These are phyloP conservation scores for Globisporangium carolinianum DNA, from an alignment of 352 stramenopile species.

Conservation along the genomic window DNA sequence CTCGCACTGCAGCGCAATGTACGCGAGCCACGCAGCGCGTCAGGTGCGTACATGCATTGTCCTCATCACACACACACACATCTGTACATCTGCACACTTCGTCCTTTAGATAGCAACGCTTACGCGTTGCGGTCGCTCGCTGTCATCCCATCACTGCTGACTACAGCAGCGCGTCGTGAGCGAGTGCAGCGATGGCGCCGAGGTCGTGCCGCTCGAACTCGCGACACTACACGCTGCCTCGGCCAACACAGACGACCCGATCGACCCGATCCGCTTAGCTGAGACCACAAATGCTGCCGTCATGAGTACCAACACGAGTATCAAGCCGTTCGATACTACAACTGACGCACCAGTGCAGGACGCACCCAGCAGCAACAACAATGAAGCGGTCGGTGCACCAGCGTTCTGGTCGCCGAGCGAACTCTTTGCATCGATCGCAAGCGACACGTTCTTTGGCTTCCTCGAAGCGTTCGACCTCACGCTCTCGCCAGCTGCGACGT, in stretches of 20 bases:
- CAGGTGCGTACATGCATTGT: too few species aligned
- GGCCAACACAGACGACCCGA: neutral
- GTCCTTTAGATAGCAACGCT: neutral
- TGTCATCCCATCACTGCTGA: neutral
- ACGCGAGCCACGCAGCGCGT: too few species aligned
- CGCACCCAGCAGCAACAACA: neutral
- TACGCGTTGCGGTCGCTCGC: neutral
- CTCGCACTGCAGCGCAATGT: neutral
- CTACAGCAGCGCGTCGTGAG: constrained; percentile 2
- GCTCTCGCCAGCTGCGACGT: neutral
- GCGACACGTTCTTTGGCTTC: constrained; percentile 16
- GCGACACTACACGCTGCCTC: neutral
- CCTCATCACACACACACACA: too few species aligned
- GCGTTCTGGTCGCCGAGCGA: constrained; percentile 9
- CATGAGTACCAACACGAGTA: neutral
- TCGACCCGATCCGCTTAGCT: neutral
- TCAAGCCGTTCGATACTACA: neutral
- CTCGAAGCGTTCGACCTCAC: constrained; percentile 14
- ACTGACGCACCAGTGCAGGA: too few species aligned
- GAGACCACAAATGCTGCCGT: neutral
- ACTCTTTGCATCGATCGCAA: constrained; percentile 10
- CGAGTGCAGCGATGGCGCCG: constrained; percentile 1
- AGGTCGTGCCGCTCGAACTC: constrained; percentile 6
- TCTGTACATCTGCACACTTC: neutral
- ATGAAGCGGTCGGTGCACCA: neutral